Base-by-base conservation (phyloP, 2,329 filamentous ascomycete genomes). In the Biscogniauxia sp. region DNA sequence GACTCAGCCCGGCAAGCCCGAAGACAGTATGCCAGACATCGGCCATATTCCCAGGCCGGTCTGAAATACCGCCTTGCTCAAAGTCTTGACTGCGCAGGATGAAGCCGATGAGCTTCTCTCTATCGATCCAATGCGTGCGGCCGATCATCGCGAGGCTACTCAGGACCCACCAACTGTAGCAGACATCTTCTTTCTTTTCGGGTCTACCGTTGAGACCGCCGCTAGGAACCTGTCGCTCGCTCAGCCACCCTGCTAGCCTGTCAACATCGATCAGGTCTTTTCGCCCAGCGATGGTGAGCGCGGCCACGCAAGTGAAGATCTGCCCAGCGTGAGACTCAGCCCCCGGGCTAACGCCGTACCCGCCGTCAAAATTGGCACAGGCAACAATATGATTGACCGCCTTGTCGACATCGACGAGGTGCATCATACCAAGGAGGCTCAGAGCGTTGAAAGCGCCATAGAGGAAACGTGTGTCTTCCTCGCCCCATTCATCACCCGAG, bases 151-250 rank as follows among this genome's bases (percentile, higher is more conserved):
- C 89, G 67, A 99, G 79, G 74, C 93, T 97, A 72, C 91, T 94
- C 72, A 94, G 80, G 52, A 98, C 95, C 95, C 95, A 99, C 95
- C 95, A 99, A 74, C 92, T 97, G 78, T 99, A 99, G 79, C 95
- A 99, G 15, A 97, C 94, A 74, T 99, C 95, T 74, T 97, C 94
- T 64, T 91, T 79, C 80, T 99, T 99, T 78, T 98, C 95, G 0
- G 95, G 95, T 54, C 95, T 85, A 2, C 95, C 95, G 73, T 99
- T 99, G 55, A 99, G 79, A 0, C 95, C 95, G 28, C 95, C 95
- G 54, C 88, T 89, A 9, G 91, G 85, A 26, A 96, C 81, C 74
- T 99, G 95, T 64, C 95, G 85, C 77, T 99, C 95, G 75, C 93
- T 96, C 57, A 99, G 81, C 95, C 95, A 99, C 54, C 87, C 86